Base-by-base conservation (phyloP, 176 grass and related monocot species). In the Aechmea fasciata region DNA sequence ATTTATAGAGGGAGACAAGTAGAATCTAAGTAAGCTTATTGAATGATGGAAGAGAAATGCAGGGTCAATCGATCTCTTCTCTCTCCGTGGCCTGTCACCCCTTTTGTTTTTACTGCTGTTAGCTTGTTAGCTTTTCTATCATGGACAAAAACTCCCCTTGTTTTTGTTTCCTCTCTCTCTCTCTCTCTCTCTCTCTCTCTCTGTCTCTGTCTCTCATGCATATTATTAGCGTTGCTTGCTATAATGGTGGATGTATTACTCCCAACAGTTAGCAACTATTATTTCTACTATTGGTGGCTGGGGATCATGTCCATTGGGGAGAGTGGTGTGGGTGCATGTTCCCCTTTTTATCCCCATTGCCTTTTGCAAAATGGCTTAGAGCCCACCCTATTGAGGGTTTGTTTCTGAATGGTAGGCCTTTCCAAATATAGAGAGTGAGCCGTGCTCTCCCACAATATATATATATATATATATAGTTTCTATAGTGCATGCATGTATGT, bases 11-110 rank as follows among this genome's bases (percentile, higher is more conserved):
- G 86, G 89, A 93, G 94, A 99, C 94, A 93, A 73, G 84, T 82
- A 82, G 90, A 99, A 99, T 99, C 94, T 99, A 90, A 86, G 71
- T 89, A 70, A 77, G 84, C 79, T 78, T 41, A 41, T 41, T 79
- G 93, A 84, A 85, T 97, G 86, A 89, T 99, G 82, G 87, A 88
- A 73, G 84, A 76, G 87, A 88, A 76, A 65, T 90, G 84, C 81
- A 75, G 81, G 33, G 86, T 90, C 94, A 82, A 93, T 90, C 94
- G 80, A 93, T 87, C 79, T 69, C 89, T 89, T 89, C 80, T 59
- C 79, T 85, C 64, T 8, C 70, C 74, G 76, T 83, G 73, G 29
- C 41, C 29, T 78, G 74, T 83, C 81, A 77, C 65, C 59, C 62
- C 41, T 14, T 87, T 92, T 96, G 79, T 89, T 90, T 79, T 85